These are phyloP conservation scores for Diaporthe citri DNA, from an alignment of 2,329 filamentous ascomycete species.

Conservation along the genomic window DNA sequence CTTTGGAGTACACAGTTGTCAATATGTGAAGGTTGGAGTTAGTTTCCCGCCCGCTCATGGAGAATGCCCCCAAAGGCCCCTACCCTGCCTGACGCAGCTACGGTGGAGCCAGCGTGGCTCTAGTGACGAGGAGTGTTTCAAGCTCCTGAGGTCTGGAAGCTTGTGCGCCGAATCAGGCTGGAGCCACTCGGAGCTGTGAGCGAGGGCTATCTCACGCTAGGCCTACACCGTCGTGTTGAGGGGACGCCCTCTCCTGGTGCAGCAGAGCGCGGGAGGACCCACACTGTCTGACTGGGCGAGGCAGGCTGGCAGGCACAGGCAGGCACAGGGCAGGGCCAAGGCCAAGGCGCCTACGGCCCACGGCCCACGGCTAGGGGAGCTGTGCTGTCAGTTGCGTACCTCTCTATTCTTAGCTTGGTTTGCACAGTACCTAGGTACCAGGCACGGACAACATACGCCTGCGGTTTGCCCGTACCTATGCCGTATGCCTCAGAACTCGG, in stretches of 20 bases:
- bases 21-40: neutral
- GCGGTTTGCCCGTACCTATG: neutral
- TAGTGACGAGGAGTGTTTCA: constrained; percentile 23
- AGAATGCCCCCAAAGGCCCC: neutral
- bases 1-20: neutral
- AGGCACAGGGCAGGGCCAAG: constrained; percentile 10
- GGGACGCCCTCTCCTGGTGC: neutral
- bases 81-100: constrained; percentile 27
- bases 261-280: constrained; percentile 5
- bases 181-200: constrained; percentile 6
- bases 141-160: constrained; percentile 17
- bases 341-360: neutral
- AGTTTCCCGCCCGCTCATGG: neutral
- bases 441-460: neutral
- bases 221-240: neutral
- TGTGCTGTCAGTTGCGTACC: constrained; percentile 15
- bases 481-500: constrained; percentile 25
- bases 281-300: neutral
- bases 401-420: constrained; percentile 33
- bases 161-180: neutral
- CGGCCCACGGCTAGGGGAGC: neutral
- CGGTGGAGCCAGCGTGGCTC: constrained; percentile 12
- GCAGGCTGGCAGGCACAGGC: constrained; percentile 5
- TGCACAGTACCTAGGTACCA: constrained; percentile 6
- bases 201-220: constrained; percentile 14